Percentiles rank a stretch among this genome's conserved stretches.
Evolutionary conservation across 2,329 filamentous ascomycete genomes (phyloP).

Genomic region (Penicillium sp.): DNA sequence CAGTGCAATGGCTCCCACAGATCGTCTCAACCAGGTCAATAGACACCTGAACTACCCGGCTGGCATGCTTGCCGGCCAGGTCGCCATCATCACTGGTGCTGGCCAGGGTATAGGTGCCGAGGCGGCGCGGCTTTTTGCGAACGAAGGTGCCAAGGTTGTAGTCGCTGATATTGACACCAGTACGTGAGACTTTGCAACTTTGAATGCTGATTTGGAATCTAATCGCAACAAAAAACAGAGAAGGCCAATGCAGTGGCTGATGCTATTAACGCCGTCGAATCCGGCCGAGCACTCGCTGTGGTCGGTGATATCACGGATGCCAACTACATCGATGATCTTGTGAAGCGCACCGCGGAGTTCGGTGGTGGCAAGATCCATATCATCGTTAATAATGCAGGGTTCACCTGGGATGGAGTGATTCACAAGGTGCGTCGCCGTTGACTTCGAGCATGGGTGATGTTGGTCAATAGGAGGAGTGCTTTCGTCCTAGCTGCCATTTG

Average conservation of each 20-base stretch:
- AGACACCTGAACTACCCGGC: constrained; percentile 81
- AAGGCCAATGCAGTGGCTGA: constrained; percentile 72
- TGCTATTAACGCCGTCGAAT: constrained; percentile 67
- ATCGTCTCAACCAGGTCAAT: constrained; percentile 71
- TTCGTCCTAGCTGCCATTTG: background rate
- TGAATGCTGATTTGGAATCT: background rate
- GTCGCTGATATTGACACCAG: constrained; percentile 80
- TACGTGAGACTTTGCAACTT: constrained; percentile 43
- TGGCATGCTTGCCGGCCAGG: constrained; percentile 77
- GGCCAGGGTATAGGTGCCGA: constrained; percentile 90
- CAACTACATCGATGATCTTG: constrained; percentile 71
- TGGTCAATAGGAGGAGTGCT: background rate
- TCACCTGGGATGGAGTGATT: constrained; percentile 91
- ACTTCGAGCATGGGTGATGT: background rate
- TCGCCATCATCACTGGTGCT: constrained; percentile 84
- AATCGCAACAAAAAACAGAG: constrained; percentile 55
- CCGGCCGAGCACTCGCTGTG: constrained; percentile 71
- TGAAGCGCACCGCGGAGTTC: constrained; percentile 76
- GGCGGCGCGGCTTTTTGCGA: constrained; percentile 78
- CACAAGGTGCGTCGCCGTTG: constrained; percentile 64
- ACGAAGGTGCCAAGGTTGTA: constrained; percentile 84
- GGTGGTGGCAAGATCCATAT: constrained; percentile 87
- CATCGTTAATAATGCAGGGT: constrained; percentile 89
- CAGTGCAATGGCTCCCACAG: constrained; percentile 52
- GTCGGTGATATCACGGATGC: constrained; percentile 76